phyloP scores from a whole-genome alignment of 768 basidiomycete species.

The Boletus sp. region DNA sequence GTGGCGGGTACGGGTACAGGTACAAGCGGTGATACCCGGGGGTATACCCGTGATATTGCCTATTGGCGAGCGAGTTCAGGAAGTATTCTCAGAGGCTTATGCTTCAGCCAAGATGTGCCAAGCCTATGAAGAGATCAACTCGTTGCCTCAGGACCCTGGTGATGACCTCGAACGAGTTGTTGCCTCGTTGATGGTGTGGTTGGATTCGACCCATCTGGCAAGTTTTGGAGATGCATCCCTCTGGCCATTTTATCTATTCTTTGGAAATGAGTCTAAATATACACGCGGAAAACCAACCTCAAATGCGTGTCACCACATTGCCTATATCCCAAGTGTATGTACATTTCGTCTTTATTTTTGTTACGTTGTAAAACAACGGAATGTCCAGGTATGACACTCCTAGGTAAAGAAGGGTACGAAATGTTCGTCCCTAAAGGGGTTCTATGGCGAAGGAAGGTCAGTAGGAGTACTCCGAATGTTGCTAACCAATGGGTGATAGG shows the following conservation, averaged over 20 bases:
- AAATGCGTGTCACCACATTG: slow-evolving; percentile 7
- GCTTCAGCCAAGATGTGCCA: slow-evolving; percentile 3
- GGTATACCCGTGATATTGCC: no score
- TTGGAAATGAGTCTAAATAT: slow-evolving; percentile 17
- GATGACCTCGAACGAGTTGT: not conserved
- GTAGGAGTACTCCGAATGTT: no score
- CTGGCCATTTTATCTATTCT: slow-evolving; percentile 18
- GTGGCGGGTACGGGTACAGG: no score
- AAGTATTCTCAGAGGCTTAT: not conserved
- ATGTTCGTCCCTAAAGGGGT: no score
- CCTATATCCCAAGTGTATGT: slow-evolving; percentile 6
- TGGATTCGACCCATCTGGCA: slow-evolving; percentile 23
- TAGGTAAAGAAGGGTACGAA: no score
- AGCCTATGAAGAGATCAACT: not conserved
- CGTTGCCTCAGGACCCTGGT: not conserved
- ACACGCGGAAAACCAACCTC: slow-evolving; percentile 1
- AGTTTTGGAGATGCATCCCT: slow-evolving; percentile 9
- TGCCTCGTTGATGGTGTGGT: not conserved
- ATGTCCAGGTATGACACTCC: no score
- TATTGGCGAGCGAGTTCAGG: not conserved
- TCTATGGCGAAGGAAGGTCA: no score
- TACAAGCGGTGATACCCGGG: no score
- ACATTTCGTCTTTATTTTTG: not conserved
- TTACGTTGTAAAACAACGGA: no score
- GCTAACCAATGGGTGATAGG: no score